A percentile compares a stretch with the other conserved stretches of the same genome.
These are phyloP conservation scores for Voacanga thouarsii DNA, from an alignment of 257 asterid genomes.

Conservation along the genomic window DNA sequence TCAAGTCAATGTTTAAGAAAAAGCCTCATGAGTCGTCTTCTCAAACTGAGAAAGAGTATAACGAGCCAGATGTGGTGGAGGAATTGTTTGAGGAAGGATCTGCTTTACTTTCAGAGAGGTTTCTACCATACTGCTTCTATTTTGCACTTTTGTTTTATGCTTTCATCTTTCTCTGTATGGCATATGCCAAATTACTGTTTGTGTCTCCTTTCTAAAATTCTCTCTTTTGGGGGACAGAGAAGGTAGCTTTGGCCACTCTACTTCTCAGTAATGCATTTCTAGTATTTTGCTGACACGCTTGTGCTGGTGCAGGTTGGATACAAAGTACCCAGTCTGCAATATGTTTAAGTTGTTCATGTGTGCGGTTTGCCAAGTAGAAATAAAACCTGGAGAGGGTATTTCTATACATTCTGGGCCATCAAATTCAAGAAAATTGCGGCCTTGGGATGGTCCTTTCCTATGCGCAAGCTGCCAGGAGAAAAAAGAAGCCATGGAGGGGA, in stretches of 20 bases:
- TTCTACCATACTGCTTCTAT: not conserved
- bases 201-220: not conserved
- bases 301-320: slow-evolving; percentile 57
- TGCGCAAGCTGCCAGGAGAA: slow-evolving; percentile 89
- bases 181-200: not conserved
- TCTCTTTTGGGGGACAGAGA: not conserved
- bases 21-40: slow-evolving; percentile 60
- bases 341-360: slow-evolving; percentile 94
- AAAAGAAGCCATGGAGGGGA: slow-evolving; percentile 99
- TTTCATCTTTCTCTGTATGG: not conserved
- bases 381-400: slow-evolving; percentile 91
- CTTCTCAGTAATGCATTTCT: not conserved
- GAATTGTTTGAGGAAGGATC: slow-evolving; percentile 96
- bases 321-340: slow-evolving; percentile 87
- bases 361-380: slow-evolving; percentile 90
- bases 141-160: slow-evolving; percentile 4
- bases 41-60: slow-evolving; percentile 48
- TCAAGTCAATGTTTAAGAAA: slow-evolving; percentile 82
- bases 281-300: slow-evolving; percentile 14
- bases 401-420: slow-evolving; percentile 62
- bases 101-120: slow-evolving; percentile 93
- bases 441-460: slow-evolving; percentile 98
- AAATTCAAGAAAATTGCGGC: slow-evolving; percentile 63
- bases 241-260: not conserved
- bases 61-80: slow-evolving; percentile 69